phyloP scores from a whole-genome alignment of 78 protist species.

The Tieghemostelium lacteum region DNA sequence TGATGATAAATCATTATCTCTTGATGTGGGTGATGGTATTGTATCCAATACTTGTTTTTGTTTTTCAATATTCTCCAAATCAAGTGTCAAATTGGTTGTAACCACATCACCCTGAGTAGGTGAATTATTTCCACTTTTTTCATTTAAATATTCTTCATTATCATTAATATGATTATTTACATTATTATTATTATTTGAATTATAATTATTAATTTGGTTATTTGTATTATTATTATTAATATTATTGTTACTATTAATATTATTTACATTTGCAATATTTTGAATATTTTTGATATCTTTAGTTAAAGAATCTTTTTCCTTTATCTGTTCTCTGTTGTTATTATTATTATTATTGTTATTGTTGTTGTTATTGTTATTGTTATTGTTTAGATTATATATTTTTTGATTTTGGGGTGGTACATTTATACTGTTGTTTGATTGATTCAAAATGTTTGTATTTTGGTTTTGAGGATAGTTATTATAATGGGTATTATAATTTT shows the following conservation, averaged over 20 bases:
- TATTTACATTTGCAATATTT: not conserved
- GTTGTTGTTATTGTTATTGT: constrained; percentile 37
- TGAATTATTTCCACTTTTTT: not conserved
- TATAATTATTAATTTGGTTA: constrained; percentile 8
- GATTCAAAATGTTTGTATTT: no score
- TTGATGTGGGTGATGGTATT: not conserved
- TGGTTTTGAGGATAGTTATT: no score
- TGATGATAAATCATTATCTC: not conserved
- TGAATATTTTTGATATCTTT: not conserved
- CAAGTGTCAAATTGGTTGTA: no score
- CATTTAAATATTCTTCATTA: not conserved
- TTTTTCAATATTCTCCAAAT: not conserved
- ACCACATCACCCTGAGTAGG: not conserved
- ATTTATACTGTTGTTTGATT: no score
- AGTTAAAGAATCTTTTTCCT: not conserved
- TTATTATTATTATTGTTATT: not conserved
- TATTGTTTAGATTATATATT: constrained; percentile 9
- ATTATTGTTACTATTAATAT: not conserved
- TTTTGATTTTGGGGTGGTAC: no score
- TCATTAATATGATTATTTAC: constrained; percentile 5
- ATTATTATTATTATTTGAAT: constrained; percentile 7
- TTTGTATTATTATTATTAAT: not conserved
- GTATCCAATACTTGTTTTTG: not conserved
- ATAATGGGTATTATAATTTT: no score
- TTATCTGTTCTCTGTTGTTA: not conserved